Evolutionary conservation across 208 protist genomes (phyloP), one percentile per base, ranked within the genome.

Genomic region (Porcisia hertigi): DNA sequence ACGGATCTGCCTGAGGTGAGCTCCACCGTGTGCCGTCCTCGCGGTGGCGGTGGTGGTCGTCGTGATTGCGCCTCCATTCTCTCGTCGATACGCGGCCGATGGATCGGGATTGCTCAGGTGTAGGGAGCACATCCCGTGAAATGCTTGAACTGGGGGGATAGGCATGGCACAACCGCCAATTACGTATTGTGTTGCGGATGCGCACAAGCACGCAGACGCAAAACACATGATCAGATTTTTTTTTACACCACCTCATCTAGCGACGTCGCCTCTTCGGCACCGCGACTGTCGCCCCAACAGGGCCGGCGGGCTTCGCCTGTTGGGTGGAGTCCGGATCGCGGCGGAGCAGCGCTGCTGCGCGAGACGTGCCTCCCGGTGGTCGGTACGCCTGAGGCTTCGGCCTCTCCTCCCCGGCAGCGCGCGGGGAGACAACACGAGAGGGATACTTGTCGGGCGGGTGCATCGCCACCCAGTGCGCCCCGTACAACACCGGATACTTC

Each of bases 401-500:
- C 69, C 82, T 85, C 79, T 84, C 85, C 75, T 77, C 77, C 23
- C 75, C 76, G 0, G 69, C 25, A 39, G 71, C 60, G 2, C 76
- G 71, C 58, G 90, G 90, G 0, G 89, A 96, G 12, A 79, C 87
- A 0, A 79, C 69, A 8, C 90, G 83, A 20, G 75, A 7, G 3
- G 85, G 81, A 69, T 92, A 93, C 39, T 69, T 70, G 25, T 55
- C n/a, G 12, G 79, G 71, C 5, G 76, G 36, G 64, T 82, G 70
- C 76, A 89, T 86, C 80, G 79, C 82, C 23, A 95, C 89, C 86
- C 87, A 97, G 57, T 95, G 81, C 8, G 91, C 92, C 36, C 90
- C 90, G 77, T 97, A 97, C 69, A 97, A 83, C 49, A 85, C 78
- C 49, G 76, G 76, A 74, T 85, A 97, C 77, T 93, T 92, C 78